Evolutionary conservation across 169 alveolate genomes (phyloP).

Genomic region (Miamiensis avidus): DNA sequence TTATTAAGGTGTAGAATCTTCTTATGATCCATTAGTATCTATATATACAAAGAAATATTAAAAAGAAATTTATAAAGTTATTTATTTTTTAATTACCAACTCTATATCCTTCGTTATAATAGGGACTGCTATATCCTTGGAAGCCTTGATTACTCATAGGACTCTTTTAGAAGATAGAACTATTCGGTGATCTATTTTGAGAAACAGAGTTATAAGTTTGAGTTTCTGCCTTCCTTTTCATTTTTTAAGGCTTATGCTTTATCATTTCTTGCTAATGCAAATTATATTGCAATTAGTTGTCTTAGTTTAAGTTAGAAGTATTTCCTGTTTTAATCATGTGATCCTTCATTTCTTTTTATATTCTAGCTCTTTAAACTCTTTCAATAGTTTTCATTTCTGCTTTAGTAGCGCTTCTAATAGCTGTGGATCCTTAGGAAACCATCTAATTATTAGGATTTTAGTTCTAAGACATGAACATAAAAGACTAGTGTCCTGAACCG

Average conservation of each 20-base stretch:
- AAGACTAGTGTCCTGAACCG: too few relatives aligned
- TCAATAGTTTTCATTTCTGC: neutral
- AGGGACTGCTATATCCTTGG: too few relatives aligned
- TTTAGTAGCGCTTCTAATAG: neutral
- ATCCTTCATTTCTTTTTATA: constrained; percentile 13
- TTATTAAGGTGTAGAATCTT: too few relatives aligned
- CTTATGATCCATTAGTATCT: too few relatives aligned
- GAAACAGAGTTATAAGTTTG: neutral
- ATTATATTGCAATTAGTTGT: neutral
- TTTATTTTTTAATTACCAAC: too few relatives aligned
- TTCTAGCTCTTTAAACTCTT: constrained; percentile 33
- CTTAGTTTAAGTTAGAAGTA: neutral
- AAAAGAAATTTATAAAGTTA: too few relatives aligned
- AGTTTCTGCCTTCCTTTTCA: neutral
- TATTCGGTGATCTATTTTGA: neutral
- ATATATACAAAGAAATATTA: too few relatives aligned
- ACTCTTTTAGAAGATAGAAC: neutral
- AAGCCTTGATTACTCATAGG: too few relatives aligned
- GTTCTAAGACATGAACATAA: too few relatives aligned
- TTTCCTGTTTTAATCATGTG: neutral
- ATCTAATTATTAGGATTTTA: too few relatives aligned
- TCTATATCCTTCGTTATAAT: too few relatives aligned
- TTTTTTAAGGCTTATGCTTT: neutral
- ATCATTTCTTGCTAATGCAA: too few relatives aligned
- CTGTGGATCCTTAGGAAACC: neutral